Conservation (phyloP, 2,329 filamentous ascomycete species). For the Epichloe baconii region DNA sequence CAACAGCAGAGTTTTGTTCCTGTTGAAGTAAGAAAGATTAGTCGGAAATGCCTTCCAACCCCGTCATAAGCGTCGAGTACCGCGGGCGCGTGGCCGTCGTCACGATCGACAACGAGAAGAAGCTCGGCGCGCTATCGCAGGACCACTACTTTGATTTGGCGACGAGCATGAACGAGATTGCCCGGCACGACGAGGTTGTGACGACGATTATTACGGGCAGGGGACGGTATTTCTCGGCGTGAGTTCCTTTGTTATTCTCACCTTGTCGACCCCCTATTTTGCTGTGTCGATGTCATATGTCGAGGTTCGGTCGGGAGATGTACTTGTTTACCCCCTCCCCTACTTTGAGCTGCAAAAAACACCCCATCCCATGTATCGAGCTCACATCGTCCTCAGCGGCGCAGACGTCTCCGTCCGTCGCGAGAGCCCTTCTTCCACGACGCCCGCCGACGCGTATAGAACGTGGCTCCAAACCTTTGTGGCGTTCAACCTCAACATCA, state of each 20-base stretch:
- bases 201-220: conserved; percentile 76
- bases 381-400: conserved; percentile 37
- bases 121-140: conserved; percentile 71
- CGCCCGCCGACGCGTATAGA: conserved; percentile 26
- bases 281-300: too few relatives aligned
- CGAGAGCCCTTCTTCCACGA: conserved; percentile 23
- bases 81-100: conserved; percentile 49
- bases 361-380: too few relatives aligned
- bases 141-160: conserved; percentile 68
- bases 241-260: conserved; percentile 20
- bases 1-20: too few relatives aligned
- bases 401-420: conserved; percentile 57
- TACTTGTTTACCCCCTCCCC: too few relatives aligned
- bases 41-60: too few relatives aligned
- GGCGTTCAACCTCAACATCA: conserved; percentile 77
- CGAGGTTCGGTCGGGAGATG: too few relatives aligned
- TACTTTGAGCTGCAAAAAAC: too few relatives aligned
- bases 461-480: conserved; percentile 61
- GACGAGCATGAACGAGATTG: conserved; percentile 62
- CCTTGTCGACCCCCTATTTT: too few relatives aligned
- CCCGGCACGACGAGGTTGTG: conserved; percentile 63
- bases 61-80: conserved; percentile 25
- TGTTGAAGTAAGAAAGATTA: too few relatives aligned
- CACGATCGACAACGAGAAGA: conserved; percentile 71
- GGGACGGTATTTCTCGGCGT: conserved; percentile 84